phyloP scores from a whole-genome alignment of 306 rosid genomes.

The Phaseolus lunatus region DNA sequence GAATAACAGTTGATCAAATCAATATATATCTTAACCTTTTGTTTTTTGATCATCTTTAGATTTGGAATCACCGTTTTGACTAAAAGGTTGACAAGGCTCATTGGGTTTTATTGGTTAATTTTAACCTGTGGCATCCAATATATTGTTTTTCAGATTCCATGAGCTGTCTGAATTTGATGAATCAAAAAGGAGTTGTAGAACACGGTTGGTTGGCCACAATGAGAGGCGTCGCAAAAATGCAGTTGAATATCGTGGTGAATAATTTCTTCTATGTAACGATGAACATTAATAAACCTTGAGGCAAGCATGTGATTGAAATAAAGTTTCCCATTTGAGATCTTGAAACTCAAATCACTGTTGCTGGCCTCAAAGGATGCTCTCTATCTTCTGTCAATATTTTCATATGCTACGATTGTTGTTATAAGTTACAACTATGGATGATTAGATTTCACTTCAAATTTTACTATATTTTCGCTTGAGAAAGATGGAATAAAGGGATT shows the following conservation, averaged over 20 bases:
- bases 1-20: not conserved
- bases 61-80: not conserved
- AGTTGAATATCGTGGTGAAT: slow-evolving; percentile 63
- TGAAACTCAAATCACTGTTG: slow-evolving; percentile 18
- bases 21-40: not conserved
- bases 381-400: slow-evolving; percentile 76
- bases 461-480: not conserved
- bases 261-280: slow-evolving; percentile 37
- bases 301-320: slow-evolving; percentile 46
- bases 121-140: not conserved
- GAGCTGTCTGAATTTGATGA: slow-evolving; percentile 78
- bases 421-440: not conserved
- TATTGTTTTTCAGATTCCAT: slow-evolving; percentile 68
- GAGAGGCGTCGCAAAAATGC: slow-evolving; percentile 80
- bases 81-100: not conserved
- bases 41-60: not conserved
- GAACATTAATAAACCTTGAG: slow-evolving; percentile 33
- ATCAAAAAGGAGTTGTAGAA: slow-evolving; percentile 81
- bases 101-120: not conserved
- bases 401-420: not conserved
- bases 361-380: slow-evolving; percentile 48
- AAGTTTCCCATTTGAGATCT: slow-evolving; percentile 32
- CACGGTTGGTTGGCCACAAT: slow-evolving; percentile 90
- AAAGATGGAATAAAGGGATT: not conserved
- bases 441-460: not conserved